Percentiles rank a stretch among this genome's conserved stretches.
These are phyloP conservation scores for Eimeria mitis DNA, from an alignment of 169 alveolate genomes.

Conservation along the genomic window DNA sequence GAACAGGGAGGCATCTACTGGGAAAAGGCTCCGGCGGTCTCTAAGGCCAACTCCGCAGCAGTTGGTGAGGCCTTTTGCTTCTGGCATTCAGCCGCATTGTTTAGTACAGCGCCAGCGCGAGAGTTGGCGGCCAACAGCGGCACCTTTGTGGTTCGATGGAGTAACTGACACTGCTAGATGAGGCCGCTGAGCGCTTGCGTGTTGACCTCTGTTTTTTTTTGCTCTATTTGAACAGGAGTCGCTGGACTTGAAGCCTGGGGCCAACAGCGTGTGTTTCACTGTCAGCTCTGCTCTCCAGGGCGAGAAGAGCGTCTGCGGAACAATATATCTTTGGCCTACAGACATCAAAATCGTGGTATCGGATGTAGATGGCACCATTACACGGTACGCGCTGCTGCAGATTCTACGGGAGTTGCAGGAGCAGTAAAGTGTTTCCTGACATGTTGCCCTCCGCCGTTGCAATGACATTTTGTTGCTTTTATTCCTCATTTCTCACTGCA, in stretches of 20 bases:
- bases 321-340: constrained; percentile 96
- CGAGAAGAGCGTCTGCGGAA: constrained; percentile 93
- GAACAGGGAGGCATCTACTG: constrained; percentile 19
- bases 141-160: not conserved
- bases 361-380: constrained; percentile 99
- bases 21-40: constrained; percentile 87
- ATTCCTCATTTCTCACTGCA: not conserved
- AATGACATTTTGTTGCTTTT: not conserved
- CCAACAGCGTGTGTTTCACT: constrained; percentile 92
- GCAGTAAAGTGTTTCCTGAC: not conserved
- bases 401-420: not conserved
- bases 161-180: not conserved
- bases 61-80: constrained; percentile 84
- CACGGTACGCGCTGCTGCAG: constrained; percentile 82
- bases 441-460: not conserved
- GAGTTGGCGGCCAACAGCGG: not conserved
- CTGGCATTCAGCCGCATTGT: not conserved
- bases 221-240: constrained; percentile 68
- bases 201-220: not conserved
- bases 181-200: not conserved
- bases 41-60: constrained; percentile 95
- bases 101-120: not conserved
- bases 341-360: constrained; percentile 96
- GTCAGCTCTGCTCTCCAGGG: constrained; percentile 95
- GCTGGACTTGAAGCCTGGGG: constrained; percentile 92